phyloP scores from a whole-genome alignment of 169 alveolate species.

The Eimeria brunetti region DNA sequence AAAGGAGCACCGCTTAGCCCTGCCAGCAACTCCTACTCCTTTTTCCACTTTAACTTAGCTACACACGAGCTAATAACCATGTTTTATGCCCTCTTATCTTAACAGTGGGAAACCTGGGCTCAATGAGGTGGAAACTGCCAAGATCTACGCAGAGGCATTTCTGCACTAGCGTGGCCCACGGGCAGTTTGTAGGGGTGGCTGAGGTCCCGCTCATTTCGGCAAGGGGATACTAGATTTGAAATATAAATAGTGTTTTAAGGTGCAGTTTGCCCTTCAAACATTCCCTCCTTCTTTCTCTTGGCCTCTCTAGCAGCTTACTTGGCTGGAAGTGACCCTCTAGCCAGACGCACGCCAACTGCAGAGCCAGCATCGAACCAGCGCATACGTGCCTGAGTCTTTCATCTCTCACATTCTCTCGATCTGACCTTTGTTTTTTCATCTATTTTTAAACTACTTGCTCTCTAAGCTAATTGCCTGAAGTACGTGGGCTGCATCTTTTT shows the following conservation, averaged over 20 bases:
- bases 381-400: background rate
- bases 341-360: slow-evolving; percentile 34
- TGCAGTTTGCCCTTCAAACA: background rate
- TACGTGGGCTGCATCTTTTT: background rate
- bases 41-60: background rate
- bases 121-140: background rate
- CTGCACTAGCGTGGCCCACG: slow-evolving; percentile 1
- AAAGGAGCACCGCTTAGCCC: background rate
- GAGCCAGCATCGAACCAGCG: slow-evolving; percentile 43
- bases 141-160: background rate
- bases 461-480: background rate
- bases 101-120: background rate
- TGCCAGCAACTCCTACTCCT: background rate
- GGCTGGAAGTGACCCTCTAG: slow-evolving; percentile 44
- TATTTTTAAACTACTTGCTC: background rate
- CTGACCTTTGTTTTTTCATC: background rate
- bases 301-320: background rate
- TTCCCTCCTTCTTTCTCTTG: background rate
- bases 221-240: background rate
- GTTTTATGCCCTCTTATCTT: background rate
- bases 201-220: background rate
- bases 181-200: background rate
- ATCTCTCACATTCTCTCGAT: background rate
- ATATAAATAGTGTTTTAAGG: background rate
- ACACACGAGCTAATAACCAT: background rate